These are phyloP conservation scores for Rhynchospora breviuscula DNA, from an alignment of 176 grass and related monocot genomes.

Conservation along the genomic window DNA sequence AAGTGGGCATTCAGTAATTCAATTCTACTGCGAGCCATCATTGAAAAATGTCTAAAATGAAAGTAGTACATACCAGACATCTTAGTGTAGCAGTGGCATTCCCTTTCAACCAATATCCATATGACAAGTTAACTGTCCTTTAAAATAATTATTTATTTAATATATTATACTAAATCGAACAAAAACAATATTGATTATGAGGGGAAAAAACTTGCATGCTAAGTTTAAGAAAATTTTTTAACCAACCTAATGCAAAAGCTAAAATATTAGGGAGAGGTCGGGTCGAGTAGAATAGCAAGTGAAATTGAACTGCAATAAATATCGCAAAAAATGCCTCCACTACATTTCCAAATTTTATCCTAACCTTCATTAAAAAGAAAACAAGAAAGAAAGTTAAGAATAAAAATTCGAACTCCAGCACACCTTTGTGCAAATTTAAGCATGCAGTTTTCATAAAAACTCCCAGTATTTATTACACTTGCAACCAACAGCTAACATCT, in stretches of 20 bases:
- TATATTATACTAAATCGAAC: not conserved
- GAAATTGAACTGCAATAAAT: conserved; percentile 81
- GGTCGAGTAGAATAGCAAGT: conserved; percentile 82
- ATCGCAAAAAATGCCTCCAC: conserved; percentile 73
- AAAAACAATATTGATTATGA: not conserved
- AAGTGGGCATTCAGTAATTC: not conserved
- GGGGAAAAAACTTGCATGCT: not conserved
- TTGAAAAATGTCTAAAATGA: conserved; percentile 10
- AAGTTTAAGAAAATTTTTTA: not conserved
- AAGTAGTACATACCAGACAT: conserved; percentile 51
- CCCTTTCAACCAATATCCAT: conserved; percentile 92
- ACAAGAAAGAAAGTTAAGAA: not conserved
- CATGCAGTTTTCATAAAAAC: not conserved
- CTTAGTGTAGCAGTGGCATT: conserved; percentile 46
- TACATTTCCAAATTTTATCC: conserved; percentile 64
- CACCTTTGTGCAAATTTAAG: not conserved
- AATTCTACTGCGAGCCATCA: not conserved
- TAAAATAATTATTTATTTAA: conserved; percentile 6
- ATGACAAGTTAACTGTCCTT: conserved; percentile 77
- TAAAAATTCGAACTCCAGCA: not conserved
- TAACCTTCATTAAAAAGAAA: conserved; percentile 45
- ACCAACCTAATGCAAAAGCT: conserved; percentile 82
- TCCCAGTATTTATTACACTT: not conserved
- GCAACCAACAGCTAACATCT: not conserved
- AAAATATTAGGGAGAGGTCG: conserved; percentile 93